These are phyloP conservation scores for Rhizopogon vesiculosus DNA, from an alignment of 768 basidiomycete genomes.

Conservation along the genomic window DNA sequence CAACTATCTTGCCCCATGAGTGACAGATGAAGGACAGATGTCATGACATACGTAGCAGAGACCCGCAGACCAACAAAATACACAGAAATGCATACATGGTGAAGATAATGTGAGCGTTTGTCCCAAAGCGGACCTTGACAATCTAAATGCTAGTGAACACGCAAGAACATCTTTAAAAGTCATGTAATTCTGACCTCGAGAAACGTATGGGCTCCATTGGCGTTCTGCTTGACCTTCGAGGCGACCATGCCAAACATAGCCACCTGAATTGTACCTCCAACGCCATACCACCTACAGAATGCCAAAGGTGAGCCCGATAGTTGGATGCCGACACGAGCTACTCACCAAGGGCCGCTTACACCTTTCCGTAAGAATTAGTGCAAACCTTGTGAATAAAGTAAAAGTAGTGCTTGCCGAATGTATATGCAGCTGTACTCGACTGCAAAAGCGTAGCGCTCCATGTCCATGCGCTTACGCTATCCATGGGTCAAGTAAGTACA, in stretches of 20 bases:
- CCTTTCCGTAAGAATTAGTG: conserved; percentile 18
- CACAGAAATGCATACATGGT: conserved; percentile 49
- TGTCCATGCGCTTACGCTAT: conserved; percentile 50
- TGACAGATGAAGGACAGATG: background rate
- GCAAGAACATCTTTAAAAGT: background rate
- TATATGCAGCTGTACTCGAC: conserved; percentile 48
- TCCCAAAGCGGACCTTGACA: conserved; percentile 45
- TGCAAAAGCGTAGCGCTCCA: conserved; percentile 56
- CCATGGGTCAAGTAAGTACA: background rate
- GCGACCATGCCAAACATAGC: conserved; percentile 49
- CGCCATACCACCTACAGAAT: conserved; percentile 41
- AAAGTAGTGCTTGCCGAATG: conserved; percentile 27
- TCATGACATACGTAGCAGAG: conserved; percentile 36
- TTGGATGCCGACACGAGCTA: background rate
- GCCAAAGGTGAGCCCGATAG: background rate
- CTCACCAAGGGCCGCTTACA: conserved; percentile 45
- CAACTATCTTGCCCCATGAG: conserved; percentile 22
- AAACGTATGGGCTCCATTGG: conserved; percentile 54
- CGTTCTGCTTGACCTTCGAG: conserved; percentile 56
- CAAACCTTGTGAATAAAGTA: background rate
- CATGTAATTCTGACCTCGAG: conserved; percentile 33
- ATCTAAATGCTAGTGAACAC: conserved; percentile 27
- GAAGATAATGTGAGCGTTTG: conserved; percentile 42
- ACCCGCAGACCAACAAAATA: conserved; percentile 47
- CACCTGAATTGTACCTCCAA: conserved; percentile 49